These are phyloP conservation scores for Aspergillus sojae DNA, from an alignment of 2,329 filamentous ascomycete species.

Conservation along the genomic window DNA sequence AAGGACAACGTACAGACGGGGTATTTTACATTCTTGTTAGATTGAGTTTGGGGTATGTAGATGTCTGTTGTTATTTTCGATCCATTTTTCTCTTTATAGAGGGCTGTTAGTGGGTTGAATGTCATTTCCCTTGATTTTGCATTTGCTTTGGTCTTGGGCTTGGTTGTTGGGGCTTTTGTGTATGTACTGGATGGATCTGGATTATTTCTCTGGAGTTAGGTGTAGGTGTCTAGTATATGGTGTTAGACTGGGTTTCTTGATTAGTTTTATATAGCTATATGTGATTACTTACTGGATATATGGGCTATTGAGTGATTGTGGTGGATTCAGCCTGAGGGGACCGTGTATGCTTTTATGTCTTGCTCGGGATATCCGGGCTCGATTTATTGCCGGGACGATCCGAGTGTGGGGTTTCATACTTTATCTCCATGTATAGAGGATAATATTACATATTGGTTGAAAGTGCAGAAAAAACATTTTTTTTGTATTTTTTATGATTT, in stretches of 20 bases:
- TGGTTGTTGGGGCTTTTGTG: not conserved
- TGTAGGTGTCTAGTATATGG: not conserved
- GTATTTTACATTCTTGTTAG: conserved; percentile 15
- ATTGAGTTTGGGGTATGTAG: conserved; percentile 25
- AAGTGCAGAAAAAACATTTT: not conserved
- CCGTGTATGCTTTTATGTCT: not conserved
- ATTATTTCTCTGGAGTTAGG: not conserved
- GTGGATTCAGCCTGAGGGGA: not conserved
- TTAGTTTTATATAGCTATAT: not conserved
- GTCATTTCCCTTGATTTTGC: conserved; percentile 10
- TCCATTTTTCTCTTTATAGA: conserved; percentile 27
- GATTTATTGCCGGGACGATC: not conserved
- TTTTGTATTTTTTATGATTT: not conserved
- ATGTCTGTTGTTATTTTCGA: conserved; percentile 31
- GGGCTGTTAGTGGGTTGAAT: conserved; percentile 20
- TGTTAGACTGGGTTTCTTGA: not conserved
- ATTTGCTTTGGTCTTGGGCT: not conserved
- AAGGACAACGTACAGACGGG: conserved; percentile 25
- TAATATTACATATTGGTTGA: not conserved
- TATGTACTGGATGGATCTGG: not conserved
- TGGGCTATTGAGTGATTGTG: not conserved
- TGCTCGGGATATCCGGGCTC: conserved; percentile 10
- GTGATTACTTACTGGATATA: not conserved
- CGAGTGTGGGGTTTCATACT: not conserved
- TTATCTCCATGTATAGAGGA: not conserved